A percentile compares a stretch with the other conserved stretches of the same genome.
phyloP scores from a whole-genome alignment of 2,329 filamentous ascomycete species.

The Colletotrichum godetiae region DNA sequence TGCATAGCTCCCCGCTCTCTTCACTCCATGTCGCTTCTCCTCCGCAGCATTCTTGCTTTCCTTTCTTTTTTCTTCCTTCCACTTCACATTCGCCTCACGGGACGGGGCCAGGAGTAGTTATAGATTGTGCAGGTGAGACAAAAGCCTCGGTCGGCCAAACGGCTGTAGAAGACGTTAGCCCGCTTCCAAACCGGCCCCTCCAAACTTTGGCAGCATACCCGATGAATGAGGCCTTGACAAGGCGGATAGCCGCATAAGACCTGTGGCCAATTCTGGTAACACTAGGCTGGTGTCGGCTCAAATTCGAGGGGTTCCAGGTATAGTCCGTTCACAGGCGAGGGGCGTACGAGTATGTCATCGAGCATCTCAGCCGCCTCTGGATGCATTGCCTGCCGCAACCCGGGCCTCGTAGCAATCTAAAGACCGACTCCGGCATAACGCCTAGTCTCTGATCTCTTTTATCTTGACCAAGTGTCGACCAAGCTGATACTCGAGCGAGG shows the following conservation, averaged over 20 bases:
- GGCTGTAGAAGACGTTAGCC: neutral
- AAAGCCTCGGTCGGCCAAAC: neutral
- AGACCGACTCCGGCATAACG: neutral
- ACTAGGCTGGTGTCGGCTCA: too few relatives aligned
- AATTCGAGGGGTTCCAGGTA: too few relatives aligned
- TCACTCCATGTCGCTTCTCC: neutral
- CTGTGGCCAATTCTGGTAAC: too few relatives aligned
- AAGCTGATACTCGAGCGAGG: neutral
- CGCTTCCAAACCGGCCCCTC: neutral
- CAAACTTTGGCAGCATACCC: neutral
- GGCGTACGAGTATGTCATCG: neutral
- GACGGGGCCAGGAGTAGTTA: neutral
- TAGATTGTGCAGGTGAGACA: neutral
- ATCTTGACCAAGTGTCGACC: neutral
- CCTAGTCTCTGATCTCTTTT: neutral
- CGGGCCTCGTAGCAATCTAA: neutral
- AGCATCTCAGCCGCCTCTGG: neutral
- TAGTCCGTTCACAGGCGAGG: neutral
- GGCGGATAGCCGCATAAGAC: too few relatives aligned
- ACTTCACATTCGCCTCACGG: neutral
- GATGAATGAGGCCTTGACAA: neutral
- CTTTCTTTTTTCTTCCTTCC: neutral
- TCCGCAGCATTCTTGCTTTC: neutral
- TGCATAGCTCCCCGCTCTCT: neutral
- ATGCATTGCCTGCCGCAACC: neutral